Evolutionary conservation across 1,284 basidiomycete species (phyloP), one percentile per base, ranked within the genome.

Genomic region (Pterulicium gracile): DNA sequence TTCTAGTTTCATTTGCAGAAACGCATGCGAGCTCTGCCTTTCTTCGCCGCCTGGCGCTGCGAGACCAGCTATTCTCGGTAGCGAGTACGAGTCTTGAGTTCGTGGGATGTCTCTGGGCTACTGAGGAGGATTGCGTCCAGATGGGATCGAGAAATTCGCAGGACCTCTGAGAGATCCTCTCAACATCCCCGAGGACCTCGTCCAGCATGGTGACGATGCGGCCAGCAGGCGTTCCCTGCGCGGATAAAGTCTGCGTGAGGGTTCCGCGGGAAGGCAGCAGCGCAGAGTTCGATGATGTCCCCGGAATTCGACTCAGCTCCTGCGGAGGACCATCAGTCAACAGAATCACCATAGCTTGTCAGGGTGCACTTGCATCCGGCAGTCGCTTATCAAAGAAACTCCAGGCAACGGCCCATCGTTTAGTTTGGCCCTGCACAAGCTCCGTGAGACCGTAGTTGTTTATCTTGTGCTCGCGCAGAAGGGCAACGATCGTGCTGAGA

Each of bases 331-430:
- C 56, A 20, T 56, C 42, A 46, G 35, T 19, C 34, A 19, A 39
- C 27, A n/a, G n/a, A 27, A 39, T 43, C 13, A 39, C 27, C n/a
- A n/a, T n/a, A n/a, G n/a, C n/a, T n/a, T n/a, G n/a, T n/a, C n/a
- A 20, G 19, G 44, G 18, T 21, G 24, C 20, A 67, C 85, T 45
- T 58, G 91, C 91, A 51, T 94, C 88, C 1, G 87, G 81, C 21
- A 95, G 64, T 5, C 79, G 75, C 5, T 61, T 58, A 17, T 74
- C 67, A 1, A 63, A 66, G 50, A 83, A 82, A 0, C 86, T 89
- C 94, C 94, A 97, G 0, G 75, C 86, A 0, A 97, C 63, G 0
- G 83, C 87, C 92, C 93, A 98, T 17, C 94, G 75, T 7, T 81
- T 73, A 0, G 93, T 97, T 51, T 81, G 77, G 1, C 92, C 89